Percentiles rank a stretch among this genome's conserved stretches.
phyloP scores from a whole-genome alignment of 768 basidiomycete genomes.

The Leccinum subgranulosum region DNA sequence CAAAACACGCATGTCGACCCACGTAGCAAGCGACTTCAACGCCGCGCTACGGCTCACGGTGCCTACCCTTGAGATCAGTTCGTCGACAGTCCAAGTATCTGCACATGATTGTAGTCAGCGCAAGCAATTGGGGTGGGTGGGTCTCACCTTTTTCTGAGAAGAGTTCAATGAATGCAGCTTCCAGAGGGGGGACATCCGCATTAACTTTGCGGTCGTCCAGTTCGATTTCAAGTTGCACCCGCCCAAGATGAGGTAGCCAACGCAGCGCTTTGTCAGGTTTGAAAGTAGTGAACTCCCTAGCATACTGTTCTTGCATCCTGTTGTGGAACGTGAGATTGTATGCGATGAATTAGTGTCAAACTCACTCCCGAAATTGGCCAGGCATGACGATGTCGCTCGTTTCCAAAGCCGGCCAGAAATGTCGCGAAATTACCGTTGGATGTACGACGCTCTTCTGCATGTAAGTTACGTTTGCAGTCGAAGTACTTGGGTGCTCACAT shows the following conservation, averaged over 20 bases:
- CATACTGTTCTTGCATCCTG: constrained; percentile 76
- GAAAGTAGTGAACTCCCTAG: constrained; percentile 71
- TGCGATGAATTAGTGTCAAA: background rate
- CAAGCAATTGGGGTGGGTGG: background rate
- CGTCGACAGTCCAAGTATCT: constrained; percentile 73
- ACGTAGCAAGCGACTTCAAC: constrained; percentile 74
- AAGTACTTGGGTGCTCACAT: constrained; percentile 40
- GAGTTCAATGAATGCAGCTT: constrained; percentile 87
- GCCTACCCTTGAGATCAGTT: constrained; percentile 62
- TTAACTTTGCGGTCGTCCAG: constrained; percentile 76
- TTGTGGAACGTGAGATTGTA: constrained; percentile 2
- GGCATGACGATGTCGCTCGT: constrained; percentile 74
- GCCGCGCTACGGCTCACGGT: constrained; percentile 61
- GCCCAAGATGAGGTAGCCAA: constrained; percentile 89
- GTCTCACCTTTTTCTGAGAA: constrained; percentile 67
- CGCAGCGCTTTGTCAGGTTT: constrained; percentile 91
- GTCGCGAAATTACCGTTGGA: constrained; percentile 86
- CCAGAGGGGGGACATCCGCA: constrained; percentile 78
- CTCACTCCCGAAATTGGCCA: constrained; percentile 78
- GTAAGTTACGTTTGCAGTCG: constrained; percentile 6
- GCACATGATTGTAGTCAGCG: background rate
- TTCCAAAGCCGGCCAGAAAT: constrained; percentile 93
- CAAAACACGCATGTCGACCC: constrained; percentile 80
- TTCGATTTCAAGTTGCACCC: constrained; percentile 74
- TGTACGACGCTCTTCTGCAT: constrained; percentile 63